phyloP scores from a whole-genome alignment of 805 yeast genomes.

The Tetrapisispora phaffii region DNA sequence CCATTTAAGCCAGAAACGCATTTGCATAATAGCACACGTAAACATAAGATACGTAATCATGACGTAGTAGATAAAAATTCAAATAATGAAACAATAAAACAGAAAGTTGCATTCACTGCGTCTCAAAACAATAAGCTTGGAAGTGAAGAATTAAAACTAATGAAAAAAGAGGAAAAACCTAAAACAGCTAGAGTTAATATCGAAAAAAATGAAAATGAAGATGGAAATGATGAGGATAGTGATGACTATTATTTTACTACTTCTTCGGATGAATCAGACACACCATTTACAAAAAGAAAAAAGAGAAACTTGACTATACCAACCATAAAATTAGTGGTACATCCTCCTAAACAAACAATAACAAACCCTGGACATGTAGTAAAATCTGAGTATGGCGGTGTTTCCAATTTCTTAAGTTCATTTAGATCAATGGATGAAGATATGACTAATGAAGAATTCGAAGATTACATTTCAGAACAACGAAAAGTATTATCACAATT shows the following conservation, averaged over 20 bases:
- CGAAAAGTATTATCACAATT: slow-evolving; percentile 34
- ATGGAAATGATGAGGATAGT: slow-evolving; percentile 8
- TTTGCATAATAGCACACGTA: too few relatives aligned
- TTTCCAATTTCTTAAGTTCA: slow-evolving; percentile 42
- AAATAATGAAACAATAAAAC: too few relatives aligned
- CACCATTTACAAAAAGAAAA: slow-evolving; percentile 7
- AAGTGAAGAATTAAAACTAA: not conserved
- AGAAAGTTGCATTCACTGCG: too few relatives aligned
- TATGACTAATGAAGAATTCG: slow-evolving; percentile 49
- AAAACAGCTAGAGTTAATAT: not conserved
- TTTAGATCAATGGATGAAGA: slow-evolving; percentile 56
- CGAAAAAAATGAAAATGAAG: not conserved
- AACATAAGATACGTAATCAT: too few relatives aligned
- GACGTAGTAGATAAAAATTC: not conserved
- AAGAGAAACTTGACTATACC: slow-evolving; percentile 16
- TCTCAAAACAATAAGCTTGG: too few relatives aligned
- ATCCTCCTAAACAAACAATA: slow-evolving; percentile 38
- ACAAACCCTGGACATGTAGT: slow-evolving; percentile 54
- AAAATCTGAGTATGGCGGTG: slow-evolving; percentile 33
- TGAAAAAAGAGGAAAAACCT: not conserved
- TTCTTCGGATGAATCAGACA: slow-evolving; percentile 21
- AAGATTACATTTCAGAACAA: slow-evolving; percentile 47
- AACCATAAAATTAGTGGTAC: slow-evolving; percentile 27
- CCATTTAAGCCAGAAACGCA: not conserved
- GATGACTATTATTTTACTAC: slow-evolving; percentile 25